Base-by-base conservation (phyloP, 2,329 filamentous ascomycete species). In the Cladosporium halotolerans region DNA sequence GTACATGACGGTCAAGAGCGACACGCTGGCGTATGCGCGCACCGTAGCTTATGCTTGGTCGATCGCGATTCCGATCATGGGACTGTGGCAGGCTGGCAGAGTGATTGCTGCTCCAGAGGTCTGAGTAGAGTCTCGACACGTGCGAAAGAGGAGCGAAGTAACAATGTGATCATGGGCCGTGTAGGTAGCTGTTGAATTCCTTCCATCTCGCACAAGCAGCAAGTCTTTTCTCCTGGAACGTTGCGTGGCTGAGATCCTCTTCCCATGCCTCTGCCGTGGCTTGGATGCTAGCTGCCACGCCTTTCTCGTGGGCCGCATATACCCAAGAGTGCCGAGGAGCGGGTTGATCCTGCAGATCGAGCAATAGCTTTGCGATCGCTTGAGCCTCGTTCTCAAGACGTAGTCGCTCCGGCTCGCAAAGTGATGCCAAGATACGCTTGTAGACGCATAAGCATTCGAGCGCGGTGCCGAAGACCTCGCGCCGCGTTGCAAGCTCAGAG, bases 321-420 rank as follows among this genome's bases (percentile, higher is more conserved):
- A 65, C 58, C 63, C 64, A 68, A 7, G 60, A 64, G 58, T 58
- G 60, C 51, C 11, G 46, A 32, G 57, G 49, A 19, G 33, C 44
- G 19, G 52, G 65, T 57, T 58, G 60, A 28, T 50, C 49, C 40
- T 68, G 63, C 32, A 70, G 41, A 1, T 64, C 62, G 4, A 67
- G n/a, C 34, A 70, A 60, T 19, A 65, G 49, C n/a, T 54, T 50
- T 9, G 62, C 65, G 31, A 68, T 47, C 2, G 43, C 45, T 41
- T 69, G 68, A 6, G 60, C 60, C 34, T 66, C 61, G 3, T 50
- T 47, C 47, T 70, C 69, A 4, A 70, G n/a, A 11, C 52, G 49
- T 10, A 48, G 19, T 16, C 68, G 45, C 14, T 64, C 57, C 8
- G 36, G 14, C 16, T 61, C 60, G 33, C 55, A 55, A 6, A 62